Percentiles rank a stretch among this genome's conserved stretches.
These are phyloP conservation scores for Cadophora sp. DNA, from an alignment of 2,329 filamentous ascomycete species.

Conservation along the genomic window DNA sequence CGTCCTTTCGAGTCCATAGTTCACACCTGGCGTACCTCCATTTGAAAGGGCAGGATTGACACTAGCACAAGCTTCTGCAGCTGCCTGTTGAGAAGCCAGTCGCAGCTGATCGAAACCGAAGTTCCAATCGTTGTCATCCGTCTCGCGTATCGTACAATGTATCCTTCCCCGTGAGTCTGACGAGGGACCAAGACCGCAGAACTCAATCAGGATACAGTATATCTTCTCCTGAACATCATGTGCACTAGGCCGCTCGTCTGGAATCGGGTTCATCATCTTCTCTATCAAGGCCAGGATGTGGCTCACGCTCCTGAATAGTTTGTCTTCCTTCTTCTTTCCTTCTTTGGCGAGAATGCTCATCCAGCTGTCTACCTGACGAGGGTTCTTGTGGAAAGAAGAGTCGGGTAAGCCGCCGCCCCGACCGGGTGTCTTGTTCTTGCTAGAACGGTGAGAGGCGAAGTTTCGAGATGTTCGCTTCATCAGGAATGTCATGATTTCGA, in stretches of 20 bases:
- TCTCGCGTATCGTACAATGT: constrained; percentile 37
- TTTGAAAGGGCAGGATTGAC: constrained; percentile 31
- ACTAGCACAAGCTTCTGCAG: constrained; percentile 43
- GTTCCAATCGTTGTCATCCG: constrained; percentile 34
- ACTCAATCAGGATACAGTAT: constrained; percentile 56
- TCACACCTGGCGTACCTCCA: constrained; percentile 31
- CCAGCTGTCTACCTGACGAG: constrained; percentile 73
- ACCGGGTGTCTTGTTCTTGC: constrained; percentile 62
- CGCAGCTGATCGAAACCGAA: constrained; percentile 42
- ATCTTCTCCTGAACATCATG: constrained; percentile 59
- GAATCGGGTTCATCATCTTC: constrained; percentile 60
- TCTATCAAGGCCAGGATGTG: constrained; percentile 60
- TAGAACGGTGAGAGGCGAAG: constrained; percentile 70
- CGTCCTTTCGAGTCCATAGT: constrained; percentile 38
- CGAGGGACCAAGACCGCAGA: constrained; percentile 34
- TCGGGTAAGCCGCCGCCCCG: constrained; percentile 65
- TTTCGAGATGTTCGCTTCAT: constrained; percentile 71
- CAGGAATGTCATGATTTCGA: constrained; percentile 74
- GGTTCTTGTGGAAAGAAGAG: constrained; percentile 75
- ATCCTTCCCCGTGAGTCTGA: constrained; percentile 28
- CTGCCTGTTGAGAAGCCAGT: constrained; percentile 41
- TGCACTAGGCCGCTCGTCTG: constrained; percentile 60
- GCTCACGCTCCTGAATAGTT: constrained; percentile 57
- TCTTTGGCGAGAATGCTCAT: constrained; percentile 66
- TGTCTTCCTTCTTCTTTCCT: constrained; percentile 54